Percentiles rank a stretch among this genome's conserved stretches.
Conservation (phyloP, 495 filamentous ascomycete species). For the Terfezia boudieri region DNA sequence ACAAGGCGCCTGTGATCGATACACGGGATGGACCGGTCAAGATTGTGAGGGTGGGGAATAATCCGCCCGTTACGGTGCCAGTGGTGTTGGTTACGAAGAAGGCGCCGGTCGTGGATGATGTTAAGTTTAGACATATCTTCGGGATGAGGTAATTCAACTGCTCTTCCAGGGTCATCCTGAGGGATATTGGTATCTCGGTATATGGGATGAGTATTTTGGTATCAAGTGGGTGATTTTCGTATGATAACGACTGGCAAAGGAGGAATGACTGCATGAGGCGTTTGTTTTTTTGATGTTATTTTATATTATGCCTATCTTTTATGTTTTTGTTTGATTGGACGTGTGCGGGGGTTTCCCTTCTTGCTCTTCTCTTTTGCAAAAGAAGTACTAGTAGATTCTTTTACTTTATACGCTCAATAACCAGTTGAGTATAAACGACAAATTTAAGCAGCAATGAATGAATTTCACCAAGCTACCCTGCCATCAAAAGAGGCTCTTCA, state of each 20-base stretch:
- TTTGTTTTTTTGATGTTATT: not conserved
- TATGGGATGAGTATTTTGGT: not conserved
- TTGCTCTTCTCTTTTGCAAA: too few relatives aligned
- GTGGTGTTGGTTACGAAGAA: not conserved
- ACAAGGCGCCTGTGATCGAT: constrained; percentile 12
- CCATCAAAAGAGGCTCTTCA: too few relatives aligned
- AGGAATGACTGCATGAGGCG: not conserved
- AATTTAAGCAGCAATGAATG: too few relatives aligned
- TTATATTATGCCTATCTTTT: not conserved
- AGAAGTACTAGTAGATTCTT: too few relatives aligned
- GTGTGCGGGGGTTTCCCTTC: too few relatives aligned
- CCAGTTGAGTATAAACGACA: too few relatives aligned
- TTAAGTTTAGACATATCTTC: not conserved
- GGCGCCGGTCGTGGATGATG: not conserved
- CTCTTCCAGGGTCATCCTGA: not conserved
- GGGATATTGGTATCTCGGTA: not conserved
- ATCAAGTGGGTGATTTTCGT: not conserved
- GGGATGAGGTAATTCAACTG: not conserved
- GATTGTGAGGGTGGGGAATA: not conserved
- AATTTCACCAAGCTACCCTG: too few relatives aligned
- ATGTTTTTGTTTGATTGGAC: not conserved
- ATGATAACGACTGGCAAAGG: not conserved
- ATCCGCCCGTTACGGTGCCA: not conserved
- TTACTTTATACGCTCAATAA: too few relatives aligned
- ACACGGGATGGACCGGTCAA: constrained; percentile 3